Evolutionary conservation across 2,329 filamentous ascomycete species (phyloP).

Genomic region (Fusarium oligoseptatum): DNA sequence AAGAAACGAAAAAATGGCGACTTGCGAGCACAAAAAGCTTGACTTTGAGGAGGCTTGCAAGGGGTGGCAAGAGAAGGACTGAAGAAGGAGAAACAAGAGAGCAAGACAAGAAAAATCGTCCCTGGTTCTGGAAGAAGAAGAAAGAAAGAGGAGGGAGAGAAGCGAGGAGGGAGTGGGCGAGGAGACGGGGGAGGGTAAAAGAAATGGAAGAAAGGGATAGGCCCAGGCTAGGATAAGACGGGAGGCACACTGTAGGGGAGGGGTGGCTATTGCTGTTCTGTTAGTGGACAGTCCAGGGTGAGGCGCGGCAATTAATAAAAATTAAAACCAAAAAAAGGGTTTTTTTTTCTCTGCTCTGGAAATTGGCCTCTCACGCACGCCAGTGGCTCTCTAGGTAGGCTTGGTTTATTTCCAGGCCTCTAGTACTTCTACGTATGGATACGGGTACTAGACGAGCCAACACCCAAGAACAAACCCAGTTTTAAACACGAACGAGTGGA

Average conservation of each 20-base stretch:
- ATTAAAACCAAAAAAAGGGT: conserved; percentile 44
- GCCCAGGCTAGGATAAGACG: neutral
- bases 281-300: conserved; percentile 29
- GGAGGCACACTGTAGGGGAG: neutral
- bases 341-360: conserved; percentile 34
- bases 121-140: conserved; percentile 34
- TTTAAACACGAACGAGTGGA: conserved; percentile 36
- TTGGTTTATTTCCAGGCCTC: conserved; percentile 1
- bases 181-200: conserved; percentile 28
- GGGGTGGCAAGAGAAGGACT: conserved; percentile 41
- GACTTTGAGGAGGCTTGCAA: conserved; percentile 33
- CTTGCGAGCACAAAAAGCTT: conserved; percentile 36
- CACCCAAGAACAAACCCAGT: conserved; percentile 21
- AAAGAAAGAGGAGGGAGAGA: conserved; percentile 20
- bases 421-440: neutral
- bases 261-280: conserved; percentile 9
- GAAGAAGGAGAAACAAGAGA: conserved; percentile 35
- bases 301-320: conserved; percentile 52
- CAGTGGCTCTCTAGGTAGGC: conserved; percentile 15
- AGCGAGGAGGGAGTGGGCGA: conserved; percentile 8
- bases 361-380: conserved; percentile 45
- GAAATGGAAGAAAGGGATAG: conserved; percentile 28
- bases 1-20: conserved; percentile 50
- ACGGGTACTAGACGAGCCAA: conserved; percentile 4
- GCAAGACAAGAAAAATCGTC: conserved; percentile 34